Conservation (phyloP, 1,284 basidiomycete species). For the Thelephora terrestris region DNA sequence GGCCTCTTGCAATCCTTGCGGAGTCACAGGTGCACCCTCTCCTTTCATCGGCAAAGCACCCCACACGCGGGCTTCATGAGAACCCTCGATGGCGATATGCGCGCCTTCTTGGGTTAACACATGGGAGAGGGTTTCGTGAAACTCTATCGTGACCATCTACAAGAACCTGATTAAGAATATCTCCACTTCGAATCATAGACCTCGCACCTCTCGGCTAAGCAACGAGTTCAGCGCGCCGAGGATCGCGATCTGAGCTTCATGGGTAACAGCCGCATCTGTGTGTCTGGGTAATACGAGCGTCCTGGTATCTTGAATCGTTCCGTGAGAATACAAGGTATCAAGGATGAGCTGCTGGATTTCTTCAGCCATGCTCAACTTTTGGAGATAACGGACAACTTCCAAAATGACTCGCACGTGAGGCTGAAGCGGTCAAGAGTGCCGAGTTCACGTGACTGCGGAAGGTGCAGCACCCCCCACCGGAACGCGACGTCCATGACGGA, state of each 20-base stretch:
- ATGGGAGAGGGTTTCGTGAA: conserved; percentile 69
- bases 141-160: conserved; percentile 81
- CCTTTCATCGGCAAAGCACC: conserved; percentile 67
- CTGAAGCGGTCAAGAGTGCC: neutral
- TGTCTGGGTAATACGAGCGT: conserved; percentile 60
- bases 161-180: conserved; percentile 11
- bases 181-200: conserved; percentile 5
- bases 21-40: conserved; percentile 52
- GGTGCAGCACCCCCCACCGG: neutral
- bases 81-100: conserved; percentile 73
- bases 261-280: conserved; percentile 43
- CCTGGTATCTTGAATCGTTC: conserved; percentile 67
- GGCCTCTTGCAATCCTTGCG: conserved; percentile 57
- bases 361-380: conserved; percentile 47
- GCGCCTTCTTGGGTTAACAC: conserved; percentile 72
- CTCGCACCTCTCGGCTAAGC: conserved; percentile 71
- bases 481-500: neutral
- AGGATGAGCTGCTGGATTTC: conserved; percentile 73
- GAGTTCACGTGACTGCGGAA: neutral
- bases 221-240: conserved; percentile 87
- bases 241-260: conserved; percentile 72
- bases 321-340: conserved; percentile 51
- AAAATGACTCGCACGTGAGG: neutral
- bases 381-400: neutral
- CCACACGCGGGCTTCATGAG: conserved; percentile 94